Evolutionary conservation across 257 asterid genomes (phyloP).

Genomic region (Przewalskia tangutica): DNA sequence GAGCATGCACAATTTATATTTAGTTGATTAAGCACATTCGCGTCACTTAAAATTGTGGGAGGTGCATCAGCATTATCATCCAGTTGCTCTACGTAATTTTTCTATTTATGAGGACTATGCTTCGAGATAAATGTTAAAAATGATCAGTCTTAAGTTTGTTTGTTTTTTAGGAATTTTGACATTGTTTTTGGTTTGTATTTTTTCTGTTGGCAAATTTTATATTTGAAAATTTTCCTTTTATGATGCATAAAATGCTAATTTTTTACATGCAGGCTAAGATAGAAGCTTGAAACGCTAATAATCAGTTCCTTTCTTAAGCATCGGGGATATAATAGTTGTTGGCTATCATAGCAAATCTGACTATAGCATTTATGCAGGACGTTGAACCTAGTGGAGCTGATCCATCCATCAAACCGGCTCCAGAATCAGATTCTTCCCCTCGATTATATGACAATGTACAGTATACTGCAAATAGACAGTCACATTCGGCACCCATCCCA

Average conservation of each 20-base stretch:
- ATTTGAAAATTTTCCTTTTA: no score
- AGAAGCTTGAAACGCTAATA: not conserved
- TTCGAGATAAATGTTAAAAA: not conserved
- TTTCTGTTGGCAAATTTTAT: not conserved
- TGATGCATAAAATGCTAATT: not conserved
- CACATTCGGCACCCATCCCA: slow-evolving; percentile 19
- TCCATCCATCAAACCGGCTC: slow-evolving; percentile 16
- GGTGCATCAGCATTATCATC: not conserved
- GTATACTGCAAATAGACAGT: slow-evolving; percentile 21
- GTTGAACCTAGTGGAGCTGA: slow-evolving; percentile 30
- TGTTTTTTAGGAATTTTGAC: not conserved
- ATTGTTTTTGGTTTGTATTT: not conserved
- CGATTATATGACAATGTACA: slow-evolving; percentile 19
- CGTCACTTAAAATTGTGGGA: not conserved
- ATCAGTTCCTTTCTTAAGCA: not conserved
- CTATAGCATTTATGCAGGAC: slow-evolving; percentile 36
- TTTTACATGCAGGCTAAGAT: not conserved
- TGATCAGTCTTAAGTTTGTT: not conserved
- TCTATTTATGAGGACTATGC: not conserved
- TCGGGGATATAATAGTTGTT: not conserved
- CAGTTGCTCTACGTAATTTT: not conserved
- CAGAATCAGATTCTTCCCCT: slow-evolving; percentile 17
- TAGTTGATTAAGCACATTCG: not conserved
- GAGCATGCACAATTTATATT: not conserved
- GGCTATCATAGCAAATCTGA: not conserved